Conservation (phyloP, 1,139 yeast species). For the Geotrichum aggregatum region DNA sequence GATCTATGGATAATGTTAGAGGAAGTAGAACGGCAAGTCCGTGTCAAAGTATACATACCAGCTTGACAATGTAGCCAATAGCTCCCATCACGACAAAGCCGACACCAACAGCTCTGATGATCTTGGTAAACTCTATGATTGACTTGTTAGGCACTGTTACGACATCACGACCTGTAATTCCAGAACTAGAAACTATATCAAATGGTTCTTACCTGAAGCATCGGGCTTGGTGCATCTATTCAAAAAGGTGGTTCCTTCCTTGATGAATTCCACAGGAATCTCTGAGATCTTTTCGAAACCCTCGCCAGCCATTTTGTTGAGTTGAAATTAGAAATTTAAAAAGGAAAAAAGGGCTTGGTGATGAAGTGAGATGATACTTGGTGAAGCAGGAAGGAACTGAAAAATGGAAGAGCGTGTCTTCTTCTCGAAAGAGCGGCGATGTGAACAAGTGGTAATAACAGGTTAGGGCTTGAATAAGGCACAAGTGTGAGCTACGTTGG, state of each 20-base stretch:
- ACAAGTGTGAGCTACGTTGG: neutral
- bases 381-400: neutral
- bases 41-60: conserved; percentile 39
- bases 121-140: conserved; percentile 67
- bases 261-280: conserved; percentile 84
- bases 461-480: neutral
- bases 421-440: too few relatives aligned
- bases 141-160: neutral
- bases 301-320: conserved; percentile 31
- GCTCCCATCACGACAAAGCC: conserved; percentile 98
- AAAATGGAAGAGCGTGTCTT: neutral
- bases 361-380: neutral
- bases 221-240: conserved; percentile 92
- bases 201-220: conserved; percentile 55
- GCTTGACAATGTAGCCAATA: conserved; percentile 92
- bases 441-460: neutral
- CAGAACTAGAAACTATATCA: neutral
- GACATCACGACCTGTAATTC: neutral
- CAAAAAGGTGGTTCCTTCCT: conserved; percentile 84
- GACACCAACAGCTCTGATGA: conserved; percentile 91
- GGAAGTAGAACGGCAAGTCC: conserved; percentile 10
- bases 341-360: neutral
- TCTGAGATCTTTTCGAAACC: conserved; percentile 75
- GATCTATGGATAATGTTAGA: conserved; percentile 39
- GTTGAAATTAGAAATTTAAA: neutral